Conservation (phyloP, 2,329 filamentous ascomycete species). For the Pestalotiopsis sp. region DNA sequence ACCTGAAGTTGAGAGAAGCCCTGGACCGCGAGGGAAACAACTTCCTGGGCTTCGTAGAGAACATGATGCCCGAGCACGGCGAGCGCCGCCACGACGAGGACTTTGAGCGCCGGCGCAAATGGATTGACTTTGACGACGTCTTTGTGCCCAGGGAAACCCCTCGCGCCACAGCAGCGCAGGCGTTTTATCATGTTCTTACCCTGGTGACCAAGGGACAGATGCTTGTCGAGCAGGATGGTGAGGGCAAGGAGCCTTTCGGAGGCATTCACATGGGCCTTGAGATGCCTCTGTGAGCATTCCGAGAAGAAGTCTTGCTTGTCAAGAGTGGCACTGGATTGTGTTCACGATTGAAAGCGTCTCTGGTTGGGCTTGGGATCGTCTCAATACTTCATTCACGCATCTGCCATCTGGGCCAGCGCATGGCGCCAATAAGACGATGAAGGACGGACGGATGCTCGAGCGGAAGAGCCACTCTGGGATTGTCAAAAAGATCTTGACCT, state of each 20-base stretch:
- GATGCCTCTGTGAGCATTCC: neutral
- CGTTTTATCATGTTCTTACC: constrained; percentile 72
- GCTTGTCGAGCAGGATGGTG: constrained; percentile 59
- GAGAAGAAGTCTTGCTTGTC: neutral
- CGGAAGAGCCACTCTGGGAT: neutral
- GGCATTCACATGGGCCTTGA: constrained; percentile 46
- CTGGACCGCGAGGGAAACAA: constrained; percentile 48
- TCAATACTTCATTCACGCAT: too few relatives aligned
- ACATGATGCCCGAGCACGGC: constrained; percentile 32
- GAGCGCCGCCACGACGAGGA: constrained; percentile 31
- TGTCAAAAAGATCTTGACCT: too few relatives aligned
- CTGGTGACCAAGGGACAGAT: constrained; percentile 69
- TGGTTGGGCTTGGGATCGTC: neutral
- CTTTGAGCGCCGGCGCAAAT: constrained; percentile 34
- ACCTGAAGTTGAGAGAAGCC: constrained; percentile 21
- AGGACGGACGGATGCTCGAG: neutral
- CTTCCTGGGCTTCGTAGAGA: constrained; percentile 47
- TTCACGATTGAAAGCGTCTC: neutral
- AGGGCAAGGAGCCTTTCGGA: constrained; percentile 43
- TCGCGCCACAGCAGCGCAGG: constrained; percentile 70
- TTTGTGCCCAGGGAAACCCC: constrained; percentile 59
- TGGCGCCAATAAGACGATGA: neutral
- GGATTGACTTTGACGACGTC: constrained; percentile 69
- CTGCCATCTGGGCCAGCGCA: too few relatives aligned
- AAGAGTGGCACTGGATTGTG: neutral